Base-by-base conservation (phyloP, 2,329 filamentous ascomycete genomes). In the Clathrospora elynae region DNA sequence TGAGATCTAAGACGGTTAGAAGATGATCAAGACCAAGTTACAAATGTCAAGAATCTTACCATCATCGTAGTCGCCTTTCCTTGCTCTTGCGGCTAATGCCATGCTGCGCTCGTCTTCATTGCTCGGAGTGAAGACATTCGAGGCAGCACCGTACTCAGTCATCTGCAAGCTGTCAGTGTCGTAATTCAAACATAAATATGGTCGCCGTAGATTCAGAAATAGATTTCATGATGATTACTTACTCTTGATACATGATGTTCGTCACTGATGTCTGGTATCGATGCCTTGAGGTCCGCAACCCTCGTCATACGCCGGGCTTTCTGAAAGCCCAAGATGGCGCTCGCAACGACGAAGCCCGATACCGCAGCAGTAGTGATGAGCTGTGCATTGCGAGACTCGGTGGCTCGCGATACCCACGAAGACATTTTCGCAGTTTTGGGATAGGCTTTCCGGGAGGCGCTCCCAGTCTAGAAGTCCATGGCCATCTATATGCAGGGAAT, bases 291-390 rank as follows among this genome's bases (percentile, higher is more conserved):
- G 34, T 81, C 73, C 41, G 78, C 71, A 14, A 84, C 75, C 34
- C 75, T 77, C 53, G 79, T 78, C 59, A 75, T 75, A 44, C 79
- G 73, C 51, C 73, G 75, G 23, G 79, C 73, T 39, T 79, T 74
- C 60, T 84, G 81, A 38, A 79, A 75, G 3, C 80, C 78, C 32
- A 84, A 69, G 32, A 84, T 81, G 1, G 78, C 74, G 53, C 75
- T 73, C 4, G 72, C 75, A 17, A 78, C 75, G 5, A 79, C 60
- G 6, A 72, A 71, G 8, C 73, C 73, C 4, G 77, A 78, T 7
- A 77, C 67, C 14, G 88, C 74, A 2, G 88, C 88, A 0, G 88
- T 90, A 3, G 85, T 81, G 12, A 83, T 79, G 23, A 93, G 74
- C 66, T 90, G 88, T 28, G 75, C 68, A 57, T 73, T 68, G 61